Percentiles rank a stretch among this genome's conserved stretches.
Conservation (phyloP, 2,329 filamentous ascomycete species). For the Fusarium kyushuense region DNA sequence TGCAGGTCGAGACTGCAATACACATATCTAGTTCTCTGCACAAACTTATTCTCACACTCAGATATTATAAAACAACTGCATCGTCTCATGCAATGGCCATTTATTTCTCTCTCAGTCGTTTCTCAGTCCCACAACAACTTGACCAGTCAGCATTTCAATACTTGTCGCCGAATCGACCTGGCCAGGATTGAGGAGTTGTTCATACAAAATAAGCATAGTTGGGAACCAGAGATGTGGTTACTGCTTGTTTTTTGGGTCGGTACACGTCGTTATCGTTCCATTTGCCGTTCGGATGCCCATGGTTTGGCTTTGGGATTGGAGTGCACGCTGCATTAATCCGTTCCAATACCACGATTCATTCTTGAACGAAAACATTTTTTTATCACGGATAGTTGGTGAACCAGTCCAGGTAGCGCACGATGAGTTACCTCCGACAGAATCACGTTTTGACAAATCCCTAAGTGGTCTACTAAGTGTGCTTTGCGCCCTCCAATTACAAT, state of each 20-base stretch:
- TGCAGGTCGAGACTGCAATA: too few species aligned
- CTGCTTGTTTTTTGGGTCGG: too few species aligned
- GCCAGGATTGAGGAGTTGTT: neutral
- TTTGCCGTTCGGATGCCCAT: too few species aligned
- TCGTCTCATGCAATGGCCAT: neutral
- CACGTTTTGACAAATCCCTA: neutral
- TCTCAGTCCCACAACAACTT: too few species aligned
- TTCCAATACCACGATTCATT: neutral
- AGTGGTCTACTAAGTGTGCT: neutral
- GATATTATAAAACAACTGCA: neutral
- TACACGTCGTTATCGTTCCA: too few species aligned
- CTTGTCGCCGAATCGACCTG: neutral
- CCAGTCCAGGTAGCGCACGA: neutral
- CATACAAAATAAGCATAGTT: too few species aligned
- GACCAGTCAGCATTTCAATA: neutral
- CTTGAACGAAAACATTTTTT: too few species aligned
- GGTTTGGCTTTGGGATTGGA: too few species aligned
- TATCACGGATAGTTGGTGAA: too few species aligned
- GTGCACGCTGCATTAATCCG: neutral
- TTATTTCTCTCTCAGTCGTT: too few species aligned
- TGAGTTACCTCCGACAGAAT: neutral
- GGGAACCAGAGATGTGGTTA: too few species aligned
- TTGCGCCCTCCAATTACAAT: neutral
- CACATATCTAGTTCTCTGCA: too few species aligned
- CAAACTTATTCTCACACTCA: neutral